Percentiles rank a stretch among this genome's conserved stretches.
phyloP scores from a whole-genome alignment of 345 rosid species.

The Populus davidiana region DNA sequence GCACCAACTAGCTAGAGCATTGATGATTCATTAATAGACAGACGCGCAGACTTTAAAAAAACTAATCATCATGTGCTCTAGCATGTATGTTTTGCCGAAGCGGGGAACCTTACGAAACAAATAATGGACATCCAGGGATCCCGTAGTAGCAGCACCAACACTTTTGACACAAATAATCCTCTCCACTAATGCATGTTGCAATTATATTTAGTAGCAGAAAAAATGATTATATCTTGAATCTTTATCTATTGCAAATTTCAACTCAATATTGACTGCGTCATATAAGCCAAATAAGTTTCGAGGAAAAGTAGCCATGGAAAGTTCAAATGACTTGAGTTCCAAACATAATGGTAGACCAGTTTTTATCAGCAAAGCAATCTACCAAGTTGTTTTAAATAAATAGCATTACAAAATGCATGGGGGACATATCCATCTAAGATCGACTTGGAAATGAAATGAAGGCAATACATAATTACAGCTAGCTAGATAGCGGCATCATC shows the following conservation, averaged over 20 bases:
- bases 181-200: no score
- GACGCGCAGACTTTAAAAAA: background rate
- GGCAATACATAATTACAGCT: background rate
- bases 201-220: no score
- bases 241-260: background rate
- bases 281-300: background rate
- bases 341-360: background rate
- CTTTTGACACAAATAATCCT: background rate
- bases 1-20: background rate
- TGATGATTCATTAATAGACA: background rate
- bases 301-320: background rate
- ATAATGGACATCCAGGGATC: background rate
- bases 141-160: background rate
- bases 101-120: background rate
- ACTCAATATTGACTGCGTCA: background rate
- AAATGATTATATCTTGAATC: background rate
- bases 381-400: background rate
- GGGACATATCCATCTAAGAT: background rate
- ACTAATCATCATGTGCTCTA: background rate
- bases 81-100: background rate
- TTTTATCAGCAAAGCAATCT: background rate
- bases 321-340: background rate
- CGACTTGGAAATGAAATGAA: background rate
- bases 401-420: background rate
- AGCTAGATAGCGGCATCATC: background rate